Evolutionary conservation across 2,329 filamentous ascomycete species (phyloP).

Genomic region (Peltaster fructicola): DNA sequence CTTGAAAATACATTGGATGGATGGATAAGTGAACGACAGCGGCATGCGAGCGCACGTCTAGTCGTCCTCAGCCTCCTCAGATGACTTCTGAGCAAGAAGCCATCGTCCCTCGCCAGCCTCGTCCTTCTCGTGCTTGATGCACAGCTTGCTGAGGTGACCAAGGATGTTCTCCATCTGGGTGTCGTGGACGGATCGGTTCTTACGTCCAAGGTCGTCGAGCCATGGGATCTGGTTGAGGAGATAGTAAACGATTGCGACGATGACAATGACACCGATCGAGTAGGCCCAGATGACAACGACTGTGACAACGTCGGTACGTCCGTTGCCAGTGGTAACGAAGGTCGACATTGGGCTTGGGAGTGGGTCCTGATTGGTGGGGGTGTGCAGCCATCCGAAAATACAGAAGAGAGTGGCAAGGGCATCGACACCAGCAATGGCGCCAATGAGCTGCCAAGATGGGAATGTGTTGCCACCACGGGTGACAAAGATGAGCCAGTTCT

Average conservation of each 20-base stretch:
- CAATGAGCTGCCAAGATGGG: slow-evolving; percentile 57
- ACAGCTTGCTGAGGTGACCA: slow-evolving; percentile 45
- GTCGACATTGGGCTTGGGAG: slow-evolving; percentile 25
- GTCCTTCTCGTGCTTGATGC: slow-evolving; percentile 40
- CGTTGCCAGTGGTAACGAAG: slow-evolving; percentile 20
- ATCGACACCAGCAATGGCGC: slow-evolving; percentile 55
- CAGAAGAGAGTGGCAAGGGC: slow-evolving; percentile 55
- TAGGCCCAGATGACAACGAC: slow-evolving; percentile 48
- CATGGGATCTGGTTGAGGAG: slow-evolving; percentile 40
- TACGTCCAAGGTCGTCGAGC: slow-evolving; percentile 45
- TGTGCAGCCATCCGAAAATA: slow-evolving; percentile 57
- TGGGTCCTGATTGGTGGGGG: slow-evolving; percentile 24
- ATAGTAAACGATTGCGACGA: slow-evolving; percentile 49
- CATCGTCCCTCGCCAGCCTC: slow-evolving; percentile 27
- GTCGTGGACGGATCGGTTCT: slow-evolving; percentile 43
- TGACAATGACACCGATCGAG: slow-evolving; percentile 47
- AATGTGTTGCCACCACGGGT: slow-evolving; percentile 48
- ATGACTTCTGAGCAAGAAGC: slow-evolving; percentile 25
- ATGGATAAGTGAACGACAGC: slow-evolving; percentile 2
- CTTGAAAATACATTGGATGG: slow-evolving; percentile 11
- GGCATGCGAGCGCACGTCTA: no score
- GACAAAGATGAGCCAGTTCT: slow-evolving; percentile 39
- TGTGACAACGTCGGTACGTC: slow-evolving; percentile 44
- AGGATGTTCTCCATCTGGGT: slow-evolving; percentile 50
- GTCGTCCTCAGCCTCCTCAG: slow-evolving; percentile 31